Conservation (phyloP, 495 filamentous ascomycete genomes). For the Hypoxylon intermedium region DNA sequence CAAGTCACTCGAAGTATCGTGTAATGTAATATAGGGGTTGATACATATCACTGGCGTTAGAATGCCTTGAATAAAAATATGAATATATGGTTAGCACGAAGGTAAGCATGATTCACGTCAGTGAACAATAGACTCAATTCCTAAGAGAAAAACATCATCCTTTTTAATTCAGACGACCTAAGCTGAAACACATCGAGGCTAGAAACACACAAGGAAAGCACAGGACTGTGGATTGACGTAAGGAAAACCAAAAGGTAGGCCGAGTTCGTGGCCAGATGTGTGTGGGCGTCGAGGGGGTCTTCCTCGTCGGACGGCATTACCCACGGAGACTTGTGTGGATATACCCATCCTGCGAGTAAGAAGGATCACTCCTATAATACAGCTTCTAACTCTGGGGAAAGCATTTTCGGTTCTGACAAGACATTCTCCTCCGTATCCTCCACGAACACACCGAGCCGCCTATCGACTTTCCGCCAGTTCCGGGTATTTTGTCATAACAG, state of each 20-base stretch:
- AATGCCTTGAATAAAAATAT: too few species aligned
- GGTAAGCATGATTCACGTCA: too few species aligned
- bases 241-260: constrained; percentile 43
- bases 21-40: too few species aligned
- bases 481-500: constrained; percentile 45
- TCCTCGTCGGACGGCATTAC: constrained; percentile 35
- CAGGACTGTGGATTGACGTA: constrained; percentile 41
- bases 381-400: constrained; percentile 43
- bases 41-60: too few species aligned
- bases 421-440: constrained; percentile 41
- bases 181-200: constrained; percentile 37
- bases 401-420: constrained; percentile 29
- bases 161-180: constrained; percentile 43
- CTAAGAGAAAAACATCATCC: constrained; percentile 40
- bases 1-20: too few species aligned
- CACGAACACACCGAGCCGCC: constrained; percentile 39
- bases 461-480: constrained; percentile 38
- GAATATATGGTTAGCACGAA: too few species aligned
- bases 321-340: constrained; percentile 34
- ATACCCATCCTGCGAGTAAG: constrained; percentile 32
- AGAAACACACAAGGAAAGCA: constrained; percentile 43
- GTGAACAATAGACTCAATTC: constrained; percentile 11
- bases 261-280: constrained; percentile 39
- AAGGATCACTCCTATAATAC: constrained; percentile 47
- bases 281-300: constrained; percentile 33